Evolutionary conservation across 2,329 filamentous ascomycete species (phyloP).

Genomic region (Elsinoe ampelina): DNA sequence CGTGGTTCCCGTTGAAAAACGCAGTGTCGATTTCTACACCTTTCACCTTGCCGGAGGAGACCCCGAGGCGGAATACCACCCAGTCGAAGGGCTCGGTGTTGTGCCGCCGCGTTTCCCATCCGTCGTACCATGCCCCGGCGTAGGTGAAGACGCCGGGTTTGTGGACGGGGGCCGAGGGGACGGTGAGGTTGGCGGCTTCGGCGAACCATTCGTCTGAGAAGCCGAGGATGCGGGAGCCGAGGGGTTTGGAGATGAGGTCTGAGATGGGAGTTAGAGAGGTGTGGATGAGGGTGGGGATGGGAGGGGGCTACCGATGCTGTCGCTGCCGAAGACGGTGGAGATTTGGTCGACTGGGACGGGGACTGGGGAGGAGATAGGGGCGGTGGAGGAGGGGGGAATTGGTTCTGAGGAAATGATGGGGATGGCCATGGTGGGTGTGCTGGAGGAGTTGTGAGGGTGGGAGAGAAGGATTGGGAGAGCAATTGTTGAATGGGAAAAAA

Average conservation of each 20-base stretch:
- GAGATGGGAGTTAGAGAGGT: not conserved
- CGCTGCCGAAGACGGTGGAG: slow-evolving; percentile 45
- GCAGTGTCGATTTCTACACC: slow-evolving; percentile 74
- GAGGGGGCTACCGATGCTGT: slow-evolving; percentile 38
- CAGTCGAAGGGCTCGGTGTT: slow-evolving; percentile 50
- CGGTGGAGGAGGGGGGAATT: not conserved
- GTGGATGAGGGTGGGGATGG: not conserved
- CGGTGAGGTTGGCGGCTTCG: slow-evolving; percentile 49
- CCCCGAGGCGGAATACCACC: slow-evolving; percentile 51
- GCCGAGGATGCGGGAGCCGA: slow-evolving; percentile 44
- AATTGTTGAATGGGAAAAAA: not conserved
- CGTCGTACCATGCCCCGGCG: slow-evolving; percentile 55
- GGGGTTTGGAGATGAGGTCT: slow-evolving; percentile 45
- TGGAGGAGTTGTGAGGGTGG: not conserved
- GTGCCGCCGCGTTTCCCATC: slow-evolving; percentile 55
- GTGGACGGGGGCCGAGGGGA: slow-evolving; percentile 46
- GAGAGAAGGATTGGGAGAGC: not conserved
- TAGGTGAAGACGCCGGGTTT: slow-evolving; percentile 50
- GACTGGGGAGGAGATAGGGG: not conserved
- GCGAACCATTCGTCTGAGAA: slow-evolving; percentile 56
- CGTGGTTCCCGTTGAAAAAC: slow-evolving; percentile 75
- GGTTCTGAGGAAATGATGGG: slow-evolving; percentile 16
- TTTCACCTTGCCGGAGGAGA: slow-evolving; percentile 58
- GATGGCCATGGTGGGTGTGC: slow-evolving; percentile 14
- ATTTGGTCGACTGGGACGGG: slow-evolving; percentile 41